A percentile compares a stretch with the other conserved stretches of the same genome.
These are phyloP conservation scores for Sambucus nigra DNA, from an alignment of 129 eudicot species.

Conservation along the genomic window DNA sequence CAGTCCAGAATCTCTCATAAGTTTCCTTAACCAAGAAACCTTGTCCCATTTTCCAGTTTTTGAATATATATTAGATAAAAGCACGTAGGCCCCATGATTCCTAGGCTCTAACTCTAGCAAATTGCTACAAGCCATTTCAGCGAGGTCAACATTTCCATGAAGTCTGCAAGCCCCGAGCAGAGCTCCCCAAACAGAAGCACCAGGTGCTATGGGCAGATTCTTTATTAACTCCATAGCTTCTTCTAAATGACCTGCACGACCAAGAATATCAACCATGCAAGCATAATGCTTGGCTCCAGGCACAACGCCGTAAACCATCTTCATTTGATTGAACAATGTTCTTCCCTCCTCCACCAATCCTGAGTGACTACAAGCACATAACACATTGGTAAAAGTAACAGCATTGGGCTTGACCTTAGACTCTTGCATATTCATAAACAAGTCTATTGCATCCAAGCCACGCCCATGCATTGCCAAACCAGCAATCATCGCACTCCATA, in stretches of 20 bases:
- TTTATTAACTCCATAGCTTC: conserved; percentile 51
- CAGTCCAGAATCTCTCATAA: conserved; percentile 49
- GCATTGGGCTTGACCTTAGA: conserved; percentile 43
- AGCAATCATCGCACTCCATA: conserved; percentile 77
- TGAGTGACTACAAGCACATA: conserved; percentile 61
- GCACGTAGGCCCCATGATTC: conserved; percentile 69
- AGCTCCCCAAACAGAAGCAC: conserved; percentile 71
- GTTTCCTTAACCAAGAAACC: conserved; percentile 49
- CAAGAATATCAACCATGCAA: conserved; percentile 70
- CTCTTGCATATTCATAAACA: conserved; percentile 56
- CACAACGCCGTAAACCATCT: conserved; percentile 26
- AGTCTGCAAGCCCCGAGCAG: conserved; percentile 64
- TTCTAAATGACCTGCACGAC: conserved; percentile 57
- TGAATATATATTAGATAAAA: conserved; percentile 56
- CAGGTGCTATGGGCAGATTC: conserved; percentile 43
- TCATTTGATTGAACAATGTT: conserved; percentile 43
- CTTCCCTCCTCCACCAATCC: conserved; percentile 59
- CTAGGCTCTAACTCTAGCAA: conserved; percentile 62
- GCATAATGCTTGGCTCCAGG: conserved; percentile 58
- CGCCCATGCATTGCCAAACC: conserved; percentile 79
- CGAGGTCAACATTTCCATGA: conserved; percentile 42
- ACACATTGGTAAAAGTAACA: conserved; percentile 54
- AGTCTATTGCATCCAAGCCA: conserved; percentile 51
- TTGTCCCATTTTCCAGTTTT: conserved; percentile 56
- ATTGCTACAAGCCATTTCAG: conserved; percentile 36